These are phyloP conservation scores for Lentinula detonsa DNA, from an alignment of 768 basidiomycete species.

Conservation along the genomic window DNA sequence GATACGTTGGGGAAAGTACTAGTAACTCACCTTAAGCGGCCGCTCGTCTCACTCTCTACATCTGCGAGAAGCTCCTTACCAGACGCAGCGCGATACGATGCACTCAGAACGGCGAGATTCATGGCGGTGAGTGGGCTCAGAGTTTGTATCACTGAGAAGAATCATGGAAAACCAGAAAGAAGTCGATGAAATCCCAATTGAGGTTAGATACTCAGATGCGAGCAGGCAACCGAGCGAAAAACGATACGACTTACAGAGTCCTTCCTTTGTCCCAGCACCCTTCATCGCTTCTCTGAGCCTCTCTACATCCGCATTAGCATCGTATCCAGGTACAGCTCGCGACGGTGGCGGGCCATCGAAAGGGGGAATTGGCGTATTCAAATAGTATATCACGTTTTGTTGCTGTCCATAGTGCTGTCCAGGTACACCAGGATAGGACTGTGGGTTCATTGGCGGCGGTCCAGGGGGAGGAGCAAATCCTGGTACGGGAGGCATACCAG, in stretches of 20 bases:
- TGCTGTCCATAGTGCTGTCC: background rate
- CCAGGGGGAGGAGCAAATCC: background rate
- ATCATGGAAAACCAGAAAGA: background rate
- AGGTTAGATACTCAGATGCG: too few species aligned
- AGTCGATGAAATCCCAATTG: background rate
- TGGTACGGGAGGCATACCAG: background rate
- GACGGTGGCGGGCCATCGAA: background rate
- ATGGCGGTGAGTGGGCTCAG: background rate
- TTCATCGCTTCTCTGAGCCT: background rate
- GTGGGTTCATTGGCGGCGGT: background rate
- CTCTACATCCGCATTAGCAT: background rate
- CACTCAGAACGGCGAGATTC: background rate
- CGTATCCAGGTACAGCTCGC: background rate
- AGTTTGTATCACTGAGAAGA: slow-evolving; percentile 1
- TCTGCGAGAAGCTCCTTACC: background rate
- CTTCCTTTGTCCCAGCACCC: slow-evolving; percentile 2
- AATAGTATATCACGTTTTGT: background rate
- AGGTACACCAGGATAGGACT: background rate
- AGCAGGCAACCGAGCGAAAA: background rate
- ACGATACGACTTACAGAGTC: background rate
- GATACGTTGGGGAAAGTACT: background rate
- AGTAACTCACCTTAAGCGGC: background rate
- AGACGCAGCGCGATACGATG: background rate
- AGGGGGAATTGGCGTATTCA: slow-evolving; percentile 1
- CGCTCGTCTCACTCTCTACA: background rate